Percentiles rank a stretch among this genome's conserved stretches.
Conservation (phyloP, 208 protist genomes). For the Leishmania tropica region DNA sequence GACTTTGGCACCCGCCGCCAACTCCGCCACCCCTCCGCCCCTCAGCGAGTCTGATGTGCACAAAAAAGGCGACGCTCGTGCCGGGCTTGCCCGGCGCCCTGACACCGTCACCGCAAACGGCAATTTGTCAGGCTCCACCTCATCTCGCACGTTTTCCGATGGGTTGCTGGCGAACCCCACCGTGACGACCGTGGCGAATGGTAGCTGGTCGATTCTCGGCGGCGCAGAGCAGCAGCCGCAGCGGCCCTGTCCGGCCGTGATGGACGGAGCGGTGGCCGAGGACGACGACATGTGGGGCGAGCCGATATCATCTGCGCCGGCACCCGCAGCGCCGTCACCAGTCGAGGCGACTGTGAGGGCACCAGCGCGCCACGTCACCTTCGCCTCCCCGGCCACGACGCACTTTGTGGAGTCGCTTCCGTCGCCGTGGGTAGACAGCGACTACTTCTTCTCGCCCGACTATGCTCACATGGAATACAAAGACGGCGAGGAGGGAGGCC, state of each 20-base stretch:
- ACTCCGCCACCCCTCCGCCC: background rate
- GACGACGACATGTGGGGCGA: slow-evolving; percentile 13
- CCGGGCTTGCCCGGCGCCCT: background rate
- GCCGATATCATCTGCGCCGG: slow-evolving; percentile 9
- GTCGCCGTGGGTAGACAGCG: slow-evolving; percentile 20
- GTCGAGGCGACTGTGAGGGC: background rate
- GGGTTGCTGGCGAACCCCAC: background rate
- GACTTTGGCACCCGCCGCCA: background rate
- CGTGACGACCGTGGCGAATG: background rate
- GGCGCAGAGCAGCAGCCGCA: slow-evolving; percentile 7
- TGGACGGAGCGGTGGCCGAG: slow-evolving; percentile 3
- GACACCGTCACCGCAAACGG: background rate
- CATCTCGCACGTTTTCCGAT: background rate
- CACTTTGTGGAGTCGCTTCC: slow-evolving; percentile 22
- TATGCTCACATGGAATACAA: slow-evolving; percentile 34
- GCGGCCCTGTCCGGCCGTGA: background rate
- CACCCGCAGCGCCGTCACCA: background rate
- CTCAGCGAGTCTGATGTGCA: background rate
- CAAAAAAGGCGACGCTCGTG: background rate
- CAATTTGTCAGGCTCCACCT: background rate
- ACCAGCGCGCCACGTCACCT: slow-evolving; percentile 7
- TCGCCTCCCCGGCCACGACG: slow-evolving; percentile 6
- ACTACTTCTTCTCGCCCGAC: slow-evolving; percentile 25
- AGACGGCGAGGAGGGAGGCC: background rate
- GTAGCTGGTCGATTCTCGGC: background rate